These are phyloP conservation scores for Piper longum DNA, from an alignment of 164 flowering plant genomes.

Conservation along the genomic window DNA sequence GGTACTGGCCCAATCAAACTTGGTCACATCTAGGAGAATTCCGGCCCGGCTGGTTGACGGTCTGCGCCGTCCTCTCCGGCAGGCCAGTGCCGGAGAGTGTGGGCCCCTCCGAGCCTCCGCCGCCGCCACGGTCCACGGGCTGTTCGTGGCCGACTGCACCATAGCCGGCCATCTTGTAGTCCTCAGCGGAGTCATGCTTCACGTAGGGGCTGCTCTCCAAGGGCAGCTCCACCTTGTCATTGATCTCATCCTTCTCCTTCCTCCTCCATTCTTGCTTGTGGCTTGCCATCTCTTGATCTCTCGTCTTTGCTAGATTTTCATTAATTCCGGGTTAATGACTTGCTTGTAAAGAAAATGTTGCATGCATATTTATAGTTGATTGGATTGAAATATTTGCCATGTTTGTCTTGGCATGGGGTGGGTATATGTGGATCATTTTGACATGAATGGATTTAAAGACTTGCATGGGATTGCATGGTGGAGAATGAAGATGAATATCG, in stretches of 20 bases:
- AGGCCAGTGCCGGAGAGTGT: constrained; percentile 1
- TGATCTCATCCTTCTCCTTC: neutral
- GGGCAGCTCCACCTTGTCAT: constrained; percentile 1
- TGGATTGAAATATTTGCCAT: neutral
- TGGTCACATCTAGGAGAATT: no score
- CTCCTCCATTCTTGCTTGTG: neutral
- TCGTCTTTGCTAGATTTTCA: neutral
- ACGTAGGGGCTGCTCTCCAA: constrained; percentile 4
- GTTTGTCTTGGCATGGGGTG: neutral
- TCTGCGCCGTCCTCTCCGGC: neutral
- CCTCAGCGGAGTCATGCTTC: neutral
- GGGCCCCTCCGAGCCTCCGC: neutral
- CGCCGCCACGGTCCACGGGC: neutral
- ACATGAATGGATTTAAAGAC: neutral
- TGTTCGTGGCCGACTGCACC: neutral
- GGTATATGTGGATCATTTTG: no score
- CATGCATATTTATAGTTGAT: neutral
- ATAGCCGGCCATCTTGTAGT: constrained; percentile 2
- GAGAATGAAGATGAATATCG: no score
- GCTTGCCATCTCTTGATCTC: neutral
- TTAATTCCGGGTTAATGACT: neutral
- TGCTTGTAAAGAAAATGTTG: neutral
- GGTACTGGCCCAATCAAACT: no score
- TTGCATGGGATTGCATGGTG: neutral
- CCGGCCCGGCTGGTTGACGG: neutral